phyloP scores from a whole-genome alignment of 225 moss, liverwort and hornwort genomes.

The Physcomitrium patens region DNA sequence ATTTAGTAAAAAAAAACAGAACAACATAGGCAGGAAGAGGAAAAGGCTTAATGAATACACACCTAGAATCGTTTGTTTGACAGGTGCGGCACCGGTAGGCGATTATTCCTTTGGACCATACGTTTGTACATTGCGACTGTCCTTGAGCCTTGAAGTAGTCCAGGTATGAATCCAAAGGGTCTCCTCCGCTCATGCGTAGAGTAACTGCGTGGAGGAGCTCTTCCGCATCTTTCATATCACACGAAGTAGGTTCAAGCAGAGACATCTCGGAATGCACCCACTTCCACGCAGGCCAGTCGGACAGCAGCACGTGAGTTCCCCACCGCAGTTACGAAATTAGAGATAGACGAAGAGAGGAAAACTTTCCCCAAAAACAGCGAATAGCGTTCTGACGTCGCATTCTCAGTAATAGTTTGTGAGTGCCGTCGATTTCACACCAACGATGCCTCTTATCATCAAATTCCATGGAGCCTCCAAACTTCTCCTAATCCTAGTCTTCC shows the following conservation, averaged over 20 bases:
- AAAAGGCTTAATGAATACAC: not conserved
- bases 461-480: constrained; percentile 23
- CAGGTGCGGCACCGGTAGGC: constrained; percentile 94
- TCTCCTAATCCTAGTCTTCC: not conserved
- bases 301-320: not conserved
- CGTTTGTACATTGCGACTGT: constrained; percentile 91
- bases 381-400: constrained; percentile 29
- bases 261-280: constrained; percentile 32
- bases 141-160: constrained; percentile 61
- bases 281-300: not conserved
- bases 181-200: constrained; percentile 52
- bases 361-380: not conserved
- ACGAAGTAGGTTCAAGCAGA: constrained; percentile 25
- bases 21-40: not conserved
- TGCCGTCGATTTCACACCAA: constrained; percentile 20
- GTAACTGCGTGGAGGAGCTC: constrained; percentile 18
- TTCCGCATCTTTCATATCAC: constrained; percentile 36
- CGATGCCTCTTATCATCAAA: constrained; percentile 9
- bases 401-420: constrained; percentile 24
- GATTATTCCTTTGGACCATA: constrained; percentile 83
- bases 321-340: constrained; percentile 25
- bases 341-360: constrained; percentile 26
- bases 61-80: constrained; percentile 92
- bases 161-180: constrained; percentile 45
- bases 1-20: not conserved